phyloP scores from a whole-genome alignment of 148 eudicot species.

The Rhododendron mucronatum region DNA sequence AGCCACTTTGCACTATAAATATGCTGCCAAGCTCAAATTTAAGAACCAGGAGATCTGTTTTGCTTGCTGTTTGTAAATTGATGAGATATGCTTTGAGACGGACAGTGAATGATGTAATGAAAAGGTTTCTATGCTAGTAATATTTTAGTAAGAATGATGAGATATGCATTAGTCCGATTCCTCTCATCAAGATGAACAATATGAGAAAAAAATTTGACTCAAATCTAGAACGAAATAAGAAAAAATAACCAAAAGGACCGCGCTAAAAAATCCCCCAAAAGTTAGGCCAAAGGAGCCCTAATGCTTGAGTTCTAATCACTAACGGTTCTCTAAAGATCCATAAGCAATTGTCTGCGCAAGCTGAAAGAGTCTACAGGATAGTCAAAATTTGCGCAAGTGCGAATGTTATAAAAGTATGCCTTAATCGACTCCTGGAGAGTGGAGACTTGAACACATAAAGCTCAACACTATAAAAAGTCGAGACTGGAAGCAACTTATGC shows the following conservation, averaged over 20 bases:
- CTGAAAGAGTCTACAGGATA: neutral
- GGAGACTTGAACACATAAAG: neutral
- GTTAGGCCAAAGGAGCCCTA: neutral
- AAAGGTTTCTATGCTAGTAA: neutral
- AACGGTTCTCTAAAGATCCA: neutral
- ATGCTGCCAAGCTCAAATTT: too few relatives aligned
- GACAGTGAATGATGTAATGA: neutral
- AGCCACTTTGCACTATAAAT: too few relatives aligned
- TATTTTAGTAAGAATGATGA: neutral
- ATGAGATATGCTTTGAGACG: neutral
- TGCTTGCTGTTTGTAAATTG: too few relatives aligned
- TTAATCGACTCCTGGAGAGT: neutral
- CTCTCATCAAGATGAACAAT: neutral
- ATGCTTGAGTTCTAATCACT: neutral
- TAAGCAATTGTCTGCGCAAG: neutral
- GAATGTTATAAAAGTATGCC: too few relatives aligned
- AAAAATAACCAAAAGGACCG: too few relatives aligned
- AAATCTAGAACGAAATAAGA: too few relatives aligned
- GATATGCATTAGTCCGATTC: too few relatives aligned
- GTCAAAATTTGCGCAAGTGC: neutral
- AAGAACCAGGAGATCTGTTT: too few relatives aligned
- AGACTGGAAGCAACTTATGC: too few relatives aligned
- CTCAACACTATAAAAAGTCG: neutral
- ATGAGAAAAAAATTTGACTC: too few relatives aligned
- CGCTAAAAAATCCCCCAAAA: too few relatives aligned